Evolutionary conservation across 306 rosid species (phyloP).

Genomic region (Erythrophleum fordii): DNA sequence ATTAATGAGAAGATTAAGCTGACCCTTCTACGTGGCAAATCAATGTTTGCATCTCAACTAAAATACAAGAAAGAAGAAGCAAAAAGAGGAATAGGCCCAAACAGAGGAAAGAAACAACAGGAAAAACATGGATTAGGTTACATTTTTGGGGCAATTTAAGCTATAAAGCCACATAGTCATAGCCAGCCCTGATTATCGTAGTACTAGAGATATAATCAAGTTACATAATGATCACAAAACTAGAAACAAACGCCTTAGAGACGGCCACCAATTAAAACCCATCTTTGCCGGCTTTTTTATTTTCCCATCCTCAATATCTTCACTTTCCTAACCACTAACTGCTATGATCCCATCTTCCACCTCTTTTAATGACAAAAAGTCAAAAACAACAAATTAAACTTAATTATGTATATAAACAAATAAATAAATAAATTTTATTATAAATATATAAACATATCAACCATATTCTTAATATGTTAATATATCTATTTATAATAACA

Average conservation of each 20-base stretch:
- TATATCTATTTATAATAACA: no score
- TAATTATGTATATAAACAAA: no score
- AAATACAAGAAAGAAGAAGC: not conserved
- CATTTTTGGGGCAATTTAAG: not conserved
- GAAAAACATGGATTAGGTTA: slow-evolving; percentile 12
- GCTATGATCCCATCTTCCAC: not conserved
- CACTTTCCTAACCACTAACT: slow-evolving; percentile 9
- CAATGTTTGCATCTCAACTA: not conserved
- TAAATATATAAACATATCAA: no score
- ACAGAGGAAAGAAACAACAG: not conserved
- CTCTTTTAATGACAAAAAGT: not conserved
- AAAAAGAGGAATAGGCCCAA: not conserved
- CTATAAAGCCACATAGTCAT: not conserved
- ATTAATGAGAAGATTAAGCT: not conserved
- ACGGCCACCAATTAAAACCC: not conserved
- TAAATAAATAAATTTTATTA: not conserved
- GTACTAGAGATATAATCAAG: not conserved
- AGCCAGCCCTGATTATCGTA: not conserved
- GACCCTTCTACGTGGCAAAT: not conserved
- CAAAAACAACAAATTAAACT: not conserved
- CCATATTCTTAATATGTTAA: no score
- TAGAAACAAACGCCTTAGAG: not conserved
- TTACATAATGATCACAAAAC: not conserved
- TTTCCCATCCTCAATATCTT: not conserved
- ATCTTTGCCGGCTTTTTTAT: not conserved